Base-by-base conservation (phyloP, 352 stramenopile genomes). In the Phytophthora idaei region DNA sequence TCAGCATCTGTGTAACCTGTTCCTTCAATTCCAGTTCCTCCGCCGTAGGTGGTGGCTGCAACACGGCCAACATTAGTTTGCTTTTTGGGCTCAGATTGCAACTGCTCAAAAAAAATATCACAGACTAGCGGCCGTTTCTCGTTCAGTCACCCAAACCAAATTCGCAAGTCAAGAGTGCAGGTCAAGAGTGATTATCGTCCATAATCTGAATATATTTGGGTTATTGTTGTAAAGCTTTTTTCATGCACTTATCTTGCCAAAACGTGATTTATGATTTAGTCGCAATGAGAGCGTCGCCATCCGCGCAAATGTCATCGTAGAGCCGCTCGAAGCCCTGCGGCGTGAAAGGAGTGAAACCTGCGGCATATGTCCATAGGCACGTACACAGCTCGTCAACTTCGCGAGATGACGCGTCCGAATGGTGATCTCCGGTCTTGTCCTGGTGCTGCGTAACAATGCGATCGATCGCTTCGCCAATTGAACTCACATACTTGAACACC, bases 401-500 rank as follows among this genome's bases (percentile, higher is more conserved):
- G 34, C 67, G 73, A 17, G 65, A 64, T 14, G 60, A 50, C 2
- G 55, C 64, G 21, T 67, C 47, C 0, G 54, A 42, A 12, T 45
- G 44, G 3, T 74, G 50, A 9, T 21, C 9, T 39, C 69, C 67
- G 4, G 14, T n/a, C 36, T 66, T 64, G 41, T 76, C 64, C 46
- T 89, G 60, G 25, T 78, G 71, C n/a, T 80, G 70, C 45, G 64
- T 61, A 45, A 96, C 85, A 28, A 93, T 78, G n/a, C 76, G 66
- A 75, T 96, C 88, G 60, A 96, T 96, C 44, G 75, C 74, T 34
- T 83, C 78, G 11, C 88, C 88, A 49, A 95, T 95, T 36, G 83
- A 90, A 50, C 77, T 88, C 47, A 95, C 78, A 61, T 95, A 95
- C 69, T 95, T 94, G 70, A 77, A 85, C 64, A 95, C 81, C 69